These are phyloP conservation scores for Purpureocillium takamizusanense DNA, from an alignment of 2,329 filamentous ascomycete genomes.

Conservation along the genomic window DNA sequence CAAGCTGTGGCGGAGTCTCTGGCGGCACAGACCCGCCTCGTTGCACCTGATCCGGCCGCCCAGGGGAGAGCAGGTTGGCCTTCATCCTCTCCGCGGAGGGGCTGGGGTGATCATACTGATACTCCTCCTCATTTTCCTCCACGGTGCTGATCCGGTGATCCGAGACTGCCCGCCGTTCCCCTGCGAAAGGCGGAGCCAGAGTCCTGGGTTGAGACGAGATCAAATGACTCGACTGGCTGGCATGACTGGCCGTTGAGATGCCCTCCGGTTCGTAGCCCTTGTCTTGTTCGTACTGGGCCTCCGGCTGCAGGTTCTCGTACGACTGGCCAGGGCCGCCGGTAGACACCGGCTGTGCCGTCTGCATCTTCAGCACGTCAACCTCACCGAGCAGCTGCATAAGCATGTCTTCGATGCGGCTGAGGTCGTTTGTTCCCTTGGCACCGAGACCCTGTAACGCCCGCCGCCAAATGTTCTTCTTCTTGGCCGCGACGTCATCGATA, in stretches of 20 bases:
- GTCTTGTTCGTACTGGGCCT: constrained; percentile 57
- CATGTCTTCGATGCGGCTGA: constrained; percentile 84
- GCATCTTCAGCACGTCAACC: constrained; percentile 72
- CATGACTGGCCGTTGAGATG: constrained; percentile 58
- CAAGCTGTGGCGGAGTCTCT: constrained; percentile 48
- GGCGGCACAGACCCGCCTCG: constrained; percentile 46
- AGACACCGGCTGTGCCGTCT: constrained; percentile 33
- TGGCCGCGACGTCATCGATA: constrained; percentile 51
- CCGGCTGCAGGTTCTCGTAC: constrained; percentile 57
- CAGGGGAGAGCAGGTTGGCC: constrained; percentile 54
- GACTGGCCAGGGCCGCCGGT: constrained; percentile 49
- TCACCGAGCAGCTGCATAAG: constrained; percentile 86
- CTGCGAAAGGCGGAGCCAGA: constrained; percentile 26
- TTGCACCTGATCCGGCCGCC: constrained; percentile 32
- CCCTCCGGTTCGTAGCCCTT: constrained; percentile 78
- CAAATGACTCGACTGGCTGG: constrained; percentile 68
- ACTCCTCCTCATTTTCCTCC: constrained; percentile 71
- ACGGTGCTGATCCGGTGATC: constrained; percentile 87
- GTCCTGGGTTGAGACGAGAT: constrained; percentile 49
- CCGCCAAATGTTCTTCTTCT: constrained; percentile 90
- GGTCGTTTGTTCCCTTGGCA: constrained; percentile 77
- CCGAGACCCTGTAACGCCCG: constrained; percentile 87
- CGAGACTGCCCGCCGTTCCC: constrained; percentile 50
- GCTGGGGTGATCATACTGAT: constrained; percentile 42
- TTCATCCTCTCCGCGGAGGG: constrained; percentile 23